These are phyloP conservation scores for Heliamphora exappendiculata DNA, from an alignment of 148 eudicot species.

Conservation along the genomic window DNA sequence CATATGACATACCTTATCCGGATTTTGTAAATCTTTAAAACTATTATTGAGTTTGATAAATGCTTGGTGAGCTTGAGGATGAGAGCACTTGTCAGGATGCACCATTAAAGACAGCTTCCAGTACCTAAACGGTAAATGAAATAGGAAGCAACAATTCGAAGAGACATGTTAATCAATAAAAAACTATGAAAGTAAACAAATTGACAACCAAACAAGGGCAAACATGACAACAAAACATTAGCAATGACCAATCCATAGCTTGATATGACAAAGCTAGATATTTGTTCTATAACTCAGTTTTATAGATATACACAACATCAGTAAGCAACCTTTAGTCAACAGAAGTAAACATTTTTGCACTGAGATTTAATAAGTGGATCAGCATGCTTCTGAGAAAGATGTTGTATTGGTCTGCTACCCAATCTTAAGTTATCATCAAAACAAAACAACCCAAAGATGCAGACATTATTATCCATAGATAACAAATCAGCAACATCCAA, in stretches of 20 bases:
- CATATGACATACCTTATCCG: slow-evolving; percentile 55
- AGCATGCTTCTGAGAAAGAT: neutral
- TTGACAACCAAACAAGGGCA: slow-evolving; percentile 5
- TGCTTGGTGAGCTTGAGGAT: slow-evolving; percentile 96
- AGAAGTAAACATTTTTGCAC: neutral
- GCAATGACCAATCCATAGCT: no score
- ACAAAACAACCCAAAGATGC: no score
- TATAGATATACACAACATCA: neutral
- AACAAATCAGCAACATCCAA: no score
- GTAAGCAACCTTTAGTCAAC: neutral
- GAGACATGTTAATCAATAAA: neutral
- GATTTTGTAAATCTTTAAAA: slow-evolving; percentile 95
- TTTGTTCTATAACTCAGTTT: neutral
- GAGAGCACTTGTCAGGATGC: slow-evolving; percentile 98
- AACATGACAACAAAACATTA: neutral
- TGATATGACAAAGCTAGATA: neutral
- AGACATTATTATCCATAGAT: no score
- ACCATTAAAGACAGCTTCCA: slow-evolving; percentile 97
- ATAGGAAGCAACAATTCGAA: neutral
- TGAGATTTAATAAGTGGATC: neutral
- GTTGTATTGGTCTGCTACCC: no score
- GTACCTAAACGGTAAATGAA: slow-evolving; percentile 39
- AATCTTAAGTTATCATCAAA: no score
- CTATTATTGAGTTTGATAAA: slow-evolving; percentile 84
- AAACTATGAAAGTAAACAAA: neutral